These are phyloP conservation scores for Lasiodiplodia sp. DNA, from an alignment of 2,329 filamentous ascomycete genomes.

Conservation along the genomic window DNA sequence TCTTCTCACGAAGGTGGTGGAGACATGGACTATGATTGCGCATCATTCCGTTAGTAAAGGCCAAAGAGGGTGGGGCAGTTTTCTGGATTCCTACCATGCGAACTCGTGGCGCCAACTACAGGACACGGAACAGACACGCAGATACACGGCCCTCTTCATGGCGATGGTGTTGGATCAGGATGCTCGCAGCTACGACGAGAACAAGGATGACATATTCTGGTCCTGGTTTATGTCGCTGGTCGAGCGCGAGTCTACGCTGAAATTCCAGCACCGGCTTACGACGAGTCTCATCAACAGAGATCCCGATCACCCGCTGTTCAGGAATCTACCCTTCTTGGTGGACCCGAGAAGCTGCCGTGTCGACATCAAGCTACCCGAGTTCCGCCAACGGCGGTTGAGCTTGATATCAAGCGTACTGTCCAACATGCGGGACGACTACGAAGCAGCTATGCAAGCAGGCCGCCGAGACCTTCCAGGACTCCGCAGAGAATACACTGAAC, in stretches of 20 bases:
- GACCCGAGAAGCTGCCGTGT: constrained; percentile 42
- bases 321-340: constrained; percentile 64
- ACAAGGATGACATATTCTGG: constrained; percentile 57
- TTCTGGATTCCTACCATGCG: constrained; percentile 61
- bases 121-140: constrained; percentile 54
- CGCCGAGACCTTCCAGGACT: constrained; percentile 37
- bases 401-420: constrained; percentile 64
- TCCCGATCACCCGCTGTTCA: constrained; percentile 56
- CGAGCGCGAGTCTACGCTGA: constrained; percentile 66
- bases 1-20: constrained; percentile 59
- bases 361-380: constrained; percentile 59
- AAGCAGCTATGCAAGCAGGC: constrained; percentile 31
- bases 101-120: constrained; percentile 59
- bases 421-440: constrained; percentile 62
- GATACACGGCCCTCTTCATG: constrained; percentile 55
- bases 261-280: constrained; percentile 67
- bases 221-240: constrained; percentile 64
- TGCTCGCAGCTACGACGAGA: constrained; percentile 50
- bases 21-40: constrained; percentile 63
- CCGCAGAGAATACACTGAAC: constrained; percentile 56
- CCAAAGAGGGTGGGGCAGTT: constrained; percentile 61
- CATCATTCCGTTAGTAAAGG: constrained; percentile 54
- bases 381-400: constrained; percentile 61
- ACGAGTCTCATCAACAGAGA: constrained; percentile 60
- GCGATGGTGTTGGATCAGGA: constrained; percentile 51